Percentiles rank a stretch among this genome's conserved stretches.
phyloP scores from a whole-genome alignment of 257 asterid species.

The Avicennia marina region DNA sequence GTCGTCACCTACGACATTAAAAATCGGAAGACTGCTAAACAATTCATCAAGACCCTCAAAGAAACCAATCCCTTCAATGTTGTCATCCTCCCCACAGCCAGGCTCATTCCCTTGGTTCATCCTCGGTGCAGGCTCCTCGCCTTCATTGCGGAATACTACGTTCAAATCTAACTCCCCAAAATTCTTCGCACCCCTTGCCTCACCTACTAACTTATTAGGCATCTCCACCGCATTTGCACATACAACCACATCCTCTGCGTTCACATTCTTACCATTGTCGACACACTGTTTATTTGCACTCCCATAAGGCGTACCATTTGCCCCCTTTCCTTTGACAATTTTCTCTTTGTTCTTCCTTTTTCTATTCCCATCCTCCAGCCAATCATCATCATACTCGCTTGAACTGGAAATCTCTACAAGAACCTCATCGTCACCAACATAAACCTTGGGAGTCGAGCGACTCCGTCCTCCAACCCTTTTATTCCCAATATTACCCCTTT shows the following conservation, averaged over 20 bases:
- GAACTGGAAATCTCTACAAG: conserved; percentile 61
- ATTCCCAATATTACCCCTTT: conserved; percentile 14
- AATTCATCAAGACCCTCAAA: conserved; percentile 86
- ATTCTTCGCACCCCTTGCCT: conserved; percentile 38
- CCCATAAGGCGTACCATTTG: conserved; percentile 22
- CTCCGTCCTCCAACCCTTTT: conserved; percentile 28
- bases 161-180: conserved; percentile 62
- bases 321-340: conserved; percentile 33
- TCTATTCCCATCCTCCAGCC: conserved; percentile 34
- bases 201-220: conserved; percentile 29
- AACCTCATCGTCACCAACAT: conserved; percentile 60
- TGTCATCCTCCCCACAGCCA: conserved; percentile 54
- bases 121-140: conserved; percentile 45
- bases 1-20: conserved; percentile 53
- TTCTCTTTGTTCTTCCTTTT: conserved; percentile 29
- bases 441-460: conserved; percentile 49
- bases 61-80: too few species aligned
- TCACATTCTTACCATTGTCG: conserved; percentile 50
- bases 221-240: conserved; percentile 39
- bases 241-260: conserved; percentile 29
- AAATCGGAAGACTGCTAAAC: conserved; percentile 59
- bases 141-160: conserved; percentile 60
- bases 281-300: conserved; percentile 36
- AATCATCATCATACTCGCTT: conserved; percentile 62
- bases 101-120: conserved; percentile 35